Evolutionary conservation across 345 rosid species (phyloP).

Genomic region (Aegle marmelos): DNA sequence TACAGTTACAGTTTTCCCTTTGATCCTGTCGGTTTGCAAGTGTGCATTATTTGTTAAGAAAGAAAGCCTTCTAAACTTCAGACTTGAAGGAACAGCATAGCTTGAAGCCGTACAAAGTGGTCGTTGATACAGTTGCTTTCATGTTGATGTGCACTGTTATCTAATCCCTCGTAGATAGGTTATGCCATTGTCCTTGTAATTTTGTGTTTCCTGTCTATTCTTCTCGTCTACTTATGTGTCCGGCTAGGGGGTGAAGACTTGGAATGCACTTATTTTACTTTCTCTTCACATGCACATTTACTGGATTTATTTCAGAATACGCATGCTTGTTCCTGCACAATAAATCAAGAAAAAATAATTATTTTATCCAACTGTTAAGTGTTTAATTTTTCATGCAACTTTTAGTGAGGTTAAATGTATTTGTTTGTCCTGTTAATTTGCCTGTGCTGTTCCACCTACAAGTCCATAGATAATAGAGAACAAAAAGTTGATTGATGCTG

Average conservation of each 20-base stretch:
- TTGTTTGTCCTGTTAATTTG: background rate
- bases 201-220: slow-evolving; percentile 3
- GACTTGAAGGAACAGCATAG: background rate
- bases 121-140: slow-evolving; percentile 8
- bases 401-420: background rate
- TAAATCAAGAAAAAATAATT: background rate
- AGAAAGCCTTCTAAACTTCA: background rate
- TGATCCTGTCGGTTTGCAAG: background rate
- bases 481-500: background rate
- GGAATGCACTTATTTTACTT: background rate
- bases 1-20: slow-evolving; percentile 7
- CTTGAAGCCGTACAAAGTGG: slow-evolving; percentile 10
- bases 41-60: background rate
- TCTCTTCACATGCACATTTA: background rate
- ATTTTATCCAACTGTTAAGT: background rate
- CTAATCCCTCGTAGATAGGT: background rate
- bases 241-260: background rate
- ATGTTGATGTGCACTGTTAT: background rate
- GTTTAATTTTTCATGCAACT: background rate
- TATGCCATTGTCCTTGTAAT: background rate
- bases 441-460: background rate
- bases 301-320: background rate
- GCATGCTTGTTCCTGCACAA: background rate
- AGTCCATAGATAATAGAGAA: background rate
- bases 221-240: background rate